A percentile compares a stretch with the other conserved stretches of the same genome.
phyloP scores from a whole-genome alignment of 2,329 filamentous ascomycete species.

The Xylogone sp. region DNA sequence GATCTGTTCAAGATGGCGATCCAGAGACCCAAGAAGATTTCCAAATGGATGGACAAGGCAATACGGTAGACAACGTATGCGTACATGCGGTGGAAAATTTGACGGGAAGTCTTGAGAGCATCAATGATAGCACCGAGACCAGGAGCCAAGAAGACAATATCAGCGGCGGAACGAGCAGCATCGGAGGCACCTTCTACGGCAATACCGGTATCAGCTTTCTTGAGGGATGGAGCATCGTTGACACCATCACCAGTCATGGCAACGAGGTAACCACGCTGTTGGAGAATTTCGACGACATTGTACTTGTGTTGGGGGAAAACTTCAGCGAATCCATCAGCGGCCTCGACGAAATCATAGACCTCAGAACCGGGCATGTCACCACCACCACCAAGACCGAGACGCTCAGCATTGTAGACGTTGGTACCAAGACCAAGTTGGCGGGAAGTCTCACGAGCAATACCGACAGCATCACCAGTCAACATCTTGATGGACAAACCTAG shows the following conservation, averaged over 20 bases:
- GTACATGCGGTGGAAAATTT: slow-evolving; percentile 97
- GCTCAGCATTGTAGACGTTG: slow-evolving; percentile 92
- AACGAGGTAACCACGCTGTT: slow-evolving; percentile 89
- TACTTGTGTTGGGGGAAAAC: slow-evolving; percentile 96
- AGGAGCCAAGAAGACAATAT: slow-evolving; percentile 90
- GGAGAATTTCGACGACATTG: slow-evolving; percentile 88
- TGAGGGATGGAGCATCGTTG: slow-evolving; percentile 88
- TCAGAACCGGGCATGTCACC: slow-evolving; percentile 92
- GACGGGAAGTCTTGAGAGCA: slow-evolving; percentile 85
- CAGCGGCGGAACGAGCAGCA: slow-evolving; percentile 83
- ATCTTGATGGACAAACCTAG: slow-evolving; percentile 92
- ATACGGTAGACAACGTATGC: slow-evolving; percentile 96
- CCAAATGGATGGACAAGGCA: slow-evolving; percentile 83
- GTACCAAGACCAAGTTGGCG: slow-evolving; percentile 88
- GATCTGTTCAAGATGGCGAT: slow-evolving; percentile 82
- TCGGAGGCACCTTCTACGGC: slow-evolving; percentile 90
- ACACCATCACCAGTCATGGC: slow-evolving; percentile 97
- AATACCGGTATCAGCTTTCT: slow-evolving; percentile 96
- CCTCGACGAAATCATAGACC: slow-evolving; percentile 93
- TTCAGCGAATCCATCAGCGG: slow-evolving; percentile 90
- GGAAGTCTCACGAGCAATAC: slow-evolving; percentile 88
- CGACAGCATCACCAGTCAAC: slow-evolving; percentile 92
- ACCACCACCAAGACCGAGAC: slow-evolving; percentile 82
- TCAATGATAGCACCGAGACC: slow-evolving; percentile 91
- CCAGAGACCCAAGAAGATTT: slow-evolving; percentile 89